Base-by-base conservation (phyloP, 495 filamentous ascomycete species). In the Sordaria brevicollis region DNA sequence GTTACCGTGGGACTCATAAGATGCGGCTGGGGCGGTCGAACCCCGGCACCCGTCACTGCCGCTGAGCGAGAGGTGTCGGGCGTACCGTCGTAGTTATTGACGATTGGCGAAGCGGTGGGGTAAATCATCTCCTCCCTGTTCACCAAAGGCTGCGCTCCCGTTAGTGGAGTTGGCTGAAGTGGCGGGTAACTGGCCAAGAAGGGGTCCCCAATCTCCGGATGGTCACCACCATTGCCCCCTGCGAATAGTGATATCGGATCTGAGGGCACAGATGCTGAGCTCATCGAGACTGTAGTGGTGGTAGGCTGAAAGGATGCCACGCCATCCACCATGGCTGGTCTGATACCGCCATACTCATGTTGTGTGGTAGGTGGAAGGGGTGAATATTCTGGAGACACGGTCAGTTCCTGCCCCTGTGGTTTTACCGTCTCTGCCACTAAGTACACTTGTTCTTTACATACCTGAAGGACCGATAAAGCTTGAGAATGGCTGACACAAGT, bases 111-210 rank as follows among this genome's bases (percentile, higher is more conserved):
- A 19, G 71, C 65, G 62, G 35, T 69, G n/a, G 83, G 81, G 69
- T 85, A 85, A 33, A 83, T 72, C 83, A 85, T 84, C 35, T 76
- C 80, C 70, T 84, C 82, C 65, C 77, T 73, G 62, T 74, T 75
- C 35, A 77, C 75, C 62, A 76, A 67, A 41, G 82, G 78, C 69
- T 83, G 82, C 29, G 79, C 66, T n/a, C 74, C 72, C 72, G 76
- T 76, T 35, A 74, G 75, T 36, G 75, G 76, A 5, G 68, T 78
- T 54, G 81, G 79, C 69, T 81, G 83, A 35, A 85, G 66, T 39
- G 78, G 76, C 34, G 79, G 78, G 54, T 82, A 83, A 70, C 69
- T 76, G 19, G 79, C n/a, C 65, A 85, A 74, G 71, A 78, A 77
- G 54, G 77, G 76, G 33, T 77, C 74, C 69, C 78, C 69, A 66